Base-by-base conservation (phyloP, 345 rosid genomes). In the Mallotus nudiflorus region DNA sequence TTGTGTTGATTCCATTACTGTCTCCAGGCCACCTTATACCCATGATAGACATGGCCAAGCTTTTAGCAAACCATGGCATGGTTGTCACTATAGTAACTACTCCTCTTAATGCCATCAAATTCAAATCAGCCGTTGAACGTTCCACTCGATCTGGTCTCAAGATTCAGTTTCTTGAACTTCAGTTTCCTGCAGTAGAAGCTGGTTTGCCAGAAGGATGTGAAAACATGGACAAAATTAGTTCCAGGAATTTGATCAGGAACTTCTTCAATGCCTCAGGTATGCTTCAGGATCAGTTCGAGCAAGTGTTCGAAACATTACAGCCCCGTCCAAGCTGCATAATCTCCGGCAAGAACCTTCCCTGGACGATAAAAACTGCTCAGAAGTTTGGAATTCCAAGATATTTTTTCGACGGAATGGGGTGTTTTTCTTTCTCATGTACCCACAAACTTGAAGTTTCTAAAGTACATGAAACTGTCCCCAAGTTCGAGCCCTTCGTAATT, bases 291-390 rank as follows among this genome's bases (percentile, higher is more conserved):
- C 78, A 60, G 35, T 63, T 69, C 25, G 62, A 68, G 9, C 35
- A 62, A 16, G 48, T 37, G 24, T 33, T 68, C 29, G 20, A 52
- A 24, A 28, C 45, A 7, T 19, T 74, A 27, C 46, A 72, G 14
- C 88, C 86, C 5, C 71, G 58, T 18, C 85, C 90, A 0, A 69
- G 75, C 37, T 82, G 90, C 78, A 70, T 82, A 33, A 64, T 86
- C 9, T 69, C 84, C 0, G 87, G 79, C 46, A 73, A 75, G 71
- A 68, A 70, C 55, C 77, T 81, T 3, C 65, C 82, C 0, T 86
- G 85, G 88, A 82, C 90, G 0, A 75, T 52, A 20, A 2, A 73
- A 1, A 72, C 79, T 2, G 83, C 91, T 8, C 11, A 0, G 15
- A 77, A 74, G 64, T 65, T 81, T 3, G 45, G 66, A 29, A 73